A percentile compares a stretch with the other conserved stretches of the same genome.
Evolutionary conservation across 2,329 filamentous ascomycete genomes (phyloP).

Genomic region (Colletotrichum paranaense): DNA sequence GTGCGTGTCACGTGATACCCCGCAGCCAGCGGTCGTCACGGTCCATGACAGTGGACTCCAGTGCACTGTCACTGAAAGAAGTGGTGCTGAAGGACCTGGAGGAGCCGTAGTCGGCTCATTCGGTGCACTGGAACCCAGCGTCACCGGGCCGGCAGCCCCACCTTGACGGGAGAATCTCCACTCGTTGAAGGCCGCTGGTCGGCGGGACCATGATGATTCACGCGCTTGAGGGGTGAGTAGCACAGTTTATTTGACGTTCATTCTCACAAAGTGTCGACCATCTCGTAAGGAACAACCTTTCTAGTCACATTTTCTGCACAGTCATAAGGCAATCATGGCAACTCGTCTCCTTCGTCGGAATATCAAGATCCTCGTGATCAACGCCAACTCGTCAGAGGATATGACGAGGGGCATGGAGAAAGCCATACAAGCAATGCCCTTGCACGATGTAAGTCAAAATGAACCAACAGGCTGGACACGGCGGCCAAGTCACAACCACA

Average conservation of each 20-base stretch:
- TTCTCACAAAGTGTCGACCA: not conserved
- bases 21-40: slow-evolving; percentile 37
- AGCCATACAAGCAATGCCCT: slow-evolving; percentile 55
- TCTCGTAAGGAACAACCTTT: not conserved
- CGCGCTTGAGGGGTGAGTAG: slow-evolving; percentile 2
- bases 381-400: slow-evolving; percentile 79
- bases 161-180: slow-evolving; percentile 1
- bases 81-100: not conserved
- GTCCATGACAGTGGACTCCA: too few relatives aligned
- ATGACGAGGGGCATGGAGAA: slow-evolving; percentile 77
- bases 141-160: not conserved
- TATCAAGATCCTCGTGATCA: slow-evolving; percentile 75
- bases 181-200: not conserved
- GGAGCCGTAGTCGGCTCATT: not conserved
- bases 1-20: slow-evolving; percentile 50
- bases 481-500: too few relatives aligned
- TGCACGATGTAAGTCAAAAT: slow-evolving; percentile 48
- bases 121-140: not conserved
- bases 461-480: too few relatives aligned
- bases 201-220: not conserved
- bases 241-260: not conserved
- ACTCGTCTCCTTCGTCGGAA: slow-evolving; percentile 43
- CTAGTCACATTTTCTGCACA: not conserved
- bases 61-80: slow-evolving; percentile 5
- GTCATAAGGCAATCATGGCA: slow-evolving; percentile 39